Conservation (phyloP, 768 basidiomycete genomes). For the Favolaschia claudopus region DNA sequence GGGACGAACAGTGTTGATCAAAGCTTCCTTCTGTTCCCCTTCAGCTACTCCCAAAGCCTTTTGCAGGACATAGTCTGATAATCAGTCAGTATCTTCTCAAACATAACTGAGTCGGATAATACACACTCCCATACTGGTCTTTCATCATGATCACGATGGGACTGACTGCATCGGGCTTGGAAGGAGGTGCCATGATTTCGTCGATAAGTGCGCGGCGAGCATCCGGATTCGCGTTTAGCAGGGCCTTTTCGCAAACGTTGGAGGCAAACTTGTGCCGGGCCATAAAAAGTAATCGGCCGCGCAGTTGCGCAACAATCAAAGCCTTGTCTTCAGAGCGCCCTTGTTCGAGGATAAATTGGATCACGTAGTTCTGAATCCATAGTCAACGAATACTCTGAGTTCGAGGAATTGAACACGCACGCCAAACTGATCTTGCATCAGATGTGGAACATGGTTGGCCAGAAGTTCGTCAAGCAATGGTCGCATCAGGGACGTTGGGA, state of each 20-base stretch:
- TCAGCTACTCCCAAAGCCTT: constrained; percentile 74
- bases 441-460: constrained; percentile 63
- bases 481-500: constrained; percentile 71
- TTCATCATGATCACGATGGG: constrained; percentile 81
- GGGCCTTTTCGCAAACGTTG: constrained; percentile 94
- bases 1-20: constrained; percentile 69
- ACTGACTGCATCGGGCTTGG: constrained; percentile 69
- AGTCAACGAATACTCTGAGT: constrained; percentile 21
- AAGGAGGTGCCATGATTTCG: constrained; percentile 70
- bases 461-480: constrained; percentile 83
- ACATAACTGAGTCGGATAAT: background rate
- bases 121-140: constrained; percentile 89
- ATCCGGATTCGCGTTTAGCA: constrained; percentile 68
- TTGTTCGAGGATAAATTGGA: constrained; percentile 90
- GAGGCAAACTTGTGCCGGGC: constrained; percentile 93
- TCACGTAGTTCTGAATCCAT: constrained; percentile 81
- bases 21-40: constrained; percentile 71
- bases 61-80: constrained; percentile 85
- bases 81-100: background rate
- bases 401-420: constrained; percentile 51
- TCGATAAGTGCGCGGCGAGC: constrained; percentile 77
- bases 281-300: constrained; percentile 80
- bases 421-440: constrained; percentile 94
- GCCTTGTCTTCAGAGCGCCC: constrained; percentile 75
- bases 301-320: constrained; percentile 71